Evolutionary conservation across 768 basidiomycete genomes (phyloP).

Genomic region (Guyanaporus albipodus): DNA sequence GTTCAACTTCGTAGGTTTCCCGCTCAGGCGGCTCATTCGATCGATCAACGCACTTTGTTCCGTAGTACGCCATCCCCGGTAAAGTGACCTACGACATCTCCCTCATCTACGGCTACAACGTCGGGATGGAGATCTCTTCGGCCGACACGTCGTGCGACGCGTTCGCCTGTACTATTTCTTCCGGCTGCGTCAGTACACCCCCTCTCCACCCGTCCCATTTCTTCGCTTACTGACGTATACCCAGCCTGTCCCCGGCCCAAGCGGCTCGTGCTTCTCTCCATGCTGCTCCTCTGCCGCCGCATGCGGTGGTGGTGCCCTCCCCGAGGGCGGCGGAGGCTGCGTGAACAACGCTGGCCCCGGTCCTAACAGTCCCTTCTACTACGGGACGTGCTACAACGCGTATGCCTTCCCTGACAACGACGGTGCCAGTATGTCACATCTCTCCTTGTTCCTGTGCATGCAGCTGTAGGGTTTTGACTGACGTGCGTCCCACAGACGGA

Average conservation of each 20-base stretch:
- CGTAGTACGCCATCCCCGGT: constrained; percentile 23
- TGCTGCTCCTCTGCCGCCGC: constrained; percentile 29
- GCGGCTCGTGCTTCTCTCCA: constrained; percentile 24
- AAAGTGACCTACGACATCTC: constrained; percentile 32
- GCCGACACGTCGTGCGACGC: constrained; percentile 22
- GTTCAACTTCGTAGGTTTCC: constrained; percentile 28
- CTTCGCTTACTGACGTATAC: neutral
- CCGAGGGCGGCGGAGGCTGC: constrained; percentile 27
- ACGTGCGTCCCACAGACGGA: constrained; percentile 11
- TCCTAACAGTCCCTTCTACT: constrained; percentile 30
- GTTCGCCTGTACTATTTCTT: constrained; percentile 30
- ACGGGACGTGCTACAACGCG: constrained; percentile 26
- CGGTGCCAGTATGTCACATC: constrained; percentile 19
- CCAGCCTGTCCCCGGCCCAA: constrained; percentile 30
- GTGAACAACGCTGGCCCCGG: constrained; percentile 26
- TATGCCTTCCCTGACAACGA: constrained; percentile 35
- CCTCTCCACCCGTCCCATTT: neutral
- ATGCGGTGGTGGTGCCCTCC: constrained; percentile 28
- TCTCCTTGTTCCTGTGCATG: neutral
- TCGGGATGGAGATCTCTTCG: constrained; percentile 34
- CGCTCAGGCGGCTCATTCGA: neutral
- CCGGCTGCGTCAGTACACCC: constrained; percentile 27
- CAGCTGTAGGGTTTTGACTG: constrained; percentile 1
- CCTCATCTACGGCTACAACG: constrained; percentile 33
- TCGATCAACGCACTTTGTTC: too few species aligned